phyloP scores from a whole-genome alignment of 371 early-diverging fungal species.

The Rhizopus microsporus region DNA sequence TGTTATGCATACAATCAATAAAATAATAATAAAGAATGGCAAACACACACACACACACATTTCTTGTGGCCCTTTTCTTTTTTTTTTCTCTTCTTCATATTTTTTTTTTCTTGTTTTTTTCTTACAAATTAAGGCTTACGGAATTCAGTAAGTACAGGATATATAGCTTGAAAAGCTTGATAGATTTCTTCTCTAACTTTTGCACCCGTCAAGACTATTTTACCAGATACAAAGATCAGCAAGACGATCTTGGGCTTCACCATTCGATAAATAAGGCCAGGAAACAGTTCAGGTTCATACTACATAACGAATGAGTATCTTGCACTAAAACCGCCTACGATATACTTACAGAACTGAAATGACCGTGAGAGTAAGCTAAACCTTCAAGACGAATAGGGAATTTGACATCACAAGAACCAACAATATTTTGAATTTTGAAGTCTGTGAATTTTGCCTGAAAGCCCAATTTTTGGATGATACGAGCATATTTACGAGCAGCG shows the following conservation, averaged over 20 bases:
- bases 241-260: conserved; percentile 99
- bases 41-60: no score
- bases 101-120: conserved; percentile 5
- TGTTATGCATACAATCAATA: background rate
- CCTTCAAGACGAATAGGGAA: conserved; percentile 99
- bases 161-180: conserved; percentile 99
- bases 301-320: conserved; percentile 29
- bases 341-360: conserved; percentile 90
- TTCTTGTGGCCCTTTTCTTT: background rate
- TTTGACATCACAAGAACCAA: conserved; percentile 99
- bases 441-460: conserved; percentile 99
- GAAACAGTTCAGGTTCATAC: conserved; percentile 99
- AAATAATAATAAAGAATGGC: background rate
- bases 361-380: conserved; percentile 97
- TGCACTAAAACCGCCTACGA: background rate
- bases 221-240: conserved; percentile 99
- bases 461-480: conserved; percentile 99
- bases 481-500: conserved; percentile 99
- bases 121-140: conserved; percentile 64
- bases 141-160: conserved; percentile 97
- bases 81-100: background rate
- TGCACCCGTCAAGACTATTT: conserved; percentile 99
- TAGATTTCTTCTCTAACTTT: conserved; percentile 99
- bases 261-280: conserved; percentile 99
- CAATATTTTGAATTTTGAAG: conserved; percentile 99